Conservation (phyloP, 305 asterid species). For the Ajuga reptans region DNA sequence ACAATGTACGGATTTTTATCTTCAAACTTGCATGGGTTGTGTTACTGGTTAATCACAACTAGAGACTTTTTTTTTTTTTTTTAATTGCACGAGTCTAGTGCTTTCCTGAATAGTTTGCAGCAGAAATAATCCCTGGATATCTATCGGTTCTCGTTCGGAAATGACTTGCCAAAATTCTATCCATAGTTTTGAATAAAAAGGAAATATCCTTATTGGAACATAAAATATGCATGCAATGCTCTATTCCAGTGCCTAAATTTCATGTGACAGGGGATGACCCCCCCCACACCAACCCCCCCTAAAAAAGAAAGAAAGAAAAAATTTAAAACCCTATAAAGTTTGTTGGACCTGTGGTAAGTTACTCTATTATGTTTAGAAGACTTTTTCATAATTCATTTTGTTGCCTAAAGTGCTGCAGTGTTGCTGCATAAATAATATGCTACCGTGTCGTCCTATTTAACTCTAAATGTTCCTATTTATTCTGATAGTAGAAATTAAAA, state of each 20-base stretch:
- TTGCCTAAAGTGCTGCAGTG: not conserved
- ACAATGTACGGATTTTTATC: not conserved
- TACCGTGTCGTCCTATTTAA: constrained; percentile 11
- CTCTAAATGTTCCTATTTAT: constrained; percentile 24
- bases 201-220: not conserved
- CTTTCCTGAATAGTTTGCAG: not conserved
- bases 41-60: not conserved
- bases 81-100: constrained; percentile 17
- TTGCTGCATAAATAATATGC: not conserved
- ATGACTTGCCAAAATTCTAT: constrained; percentile 5
- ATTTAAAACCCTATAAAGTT: not conserved
- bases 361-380: not conserved
- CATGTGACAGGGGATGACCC: not conserved
- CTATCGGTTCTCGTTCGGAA: not conserved
- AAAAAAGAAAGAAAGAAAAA: not conserved
- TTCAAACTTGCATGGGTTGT: constrained; percentile 9
- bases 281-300: not conserved
- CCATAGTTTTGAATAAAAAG: not conserved
- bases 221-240: not conserved
- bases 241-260: not conserved
- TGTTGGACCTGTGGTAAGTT: not conserved
- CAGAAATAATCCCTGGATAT: constrained; percentile 7
- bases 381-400: not conserved
- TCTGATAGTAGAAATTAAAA: constrained; percentile 45
- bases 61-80: not conserved